Conservation (phyloP, 768 basidiomycete genomes). For the Omphalotus guepiniiformis region DNA sequence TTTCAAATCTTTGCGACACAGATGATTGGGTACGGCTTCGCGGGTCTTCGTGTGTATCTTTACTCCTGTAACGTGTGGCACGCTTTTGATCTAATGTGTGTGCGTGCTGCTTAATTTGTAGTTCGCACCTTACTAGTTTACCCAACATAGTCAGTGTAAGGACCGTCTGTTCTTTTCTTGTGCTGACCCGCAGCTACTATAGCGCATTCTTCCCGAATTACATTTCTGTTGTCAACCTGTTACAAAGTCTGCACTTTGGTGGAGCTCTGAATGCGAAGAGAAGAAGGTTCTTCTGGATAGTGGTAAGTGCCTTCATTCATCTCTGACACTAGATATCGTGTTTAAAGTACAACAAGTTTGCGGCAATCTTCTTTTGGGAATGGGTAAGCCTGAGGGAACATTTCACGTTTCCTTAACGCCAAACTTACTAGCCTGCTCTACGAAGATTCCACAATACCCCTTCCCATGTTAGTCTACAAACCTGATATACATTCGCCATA, state of each 20-base stretch:
- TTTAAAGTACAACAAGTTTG: not conserved
- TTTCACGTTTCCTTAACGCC: not conserved
- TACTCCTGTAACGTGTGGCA: constrained; percentile 4
- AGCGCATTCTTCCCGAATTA: constrained; percentile 48
- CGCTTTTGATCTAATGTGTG: not conserved
- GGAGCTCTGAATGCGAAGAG: constrained; percentile 47
- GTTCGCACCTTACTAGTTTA: constrained; percentile 48
- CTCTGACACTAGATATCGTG: not conserved
- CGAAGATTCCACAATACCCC: constrained; percentile 9
- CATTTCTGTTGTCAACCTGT: constrained; percentile 46
- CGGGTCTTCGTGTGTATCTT: constrained; percentile 25
- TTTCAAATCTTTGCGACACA: constrained; percentile 53
- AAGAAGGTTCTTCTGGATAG: constrained; percentile 52
- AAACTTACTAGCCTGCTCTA: not conserved
- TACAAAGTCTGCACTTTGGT: constrained; percentile 51
- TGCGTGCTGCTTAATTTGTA: constrained; percentile 11
- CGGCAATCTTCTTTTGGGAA: constrained; percentile 7
- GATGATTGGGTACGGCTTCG: constrained; percentile 36
- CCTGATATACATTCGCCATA: not conserved
- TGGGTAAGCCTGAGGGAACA: constrained; percentile 1
- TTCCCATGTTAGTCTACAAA: constrained; percentile 4
- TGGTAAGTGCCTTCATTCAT: constrained; percentile 24
- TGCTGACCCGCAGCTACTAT: not conserved
- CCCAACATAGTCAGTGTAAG: constrained; percentile 46
- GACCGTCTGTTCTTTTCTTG: not conserved